Evolutionary conservation across 1,139 yeast genomes (phyloP), one percentile per base, ranked within the genome.

Genomic region (Citeromyces hawaiiensis): DNA sequence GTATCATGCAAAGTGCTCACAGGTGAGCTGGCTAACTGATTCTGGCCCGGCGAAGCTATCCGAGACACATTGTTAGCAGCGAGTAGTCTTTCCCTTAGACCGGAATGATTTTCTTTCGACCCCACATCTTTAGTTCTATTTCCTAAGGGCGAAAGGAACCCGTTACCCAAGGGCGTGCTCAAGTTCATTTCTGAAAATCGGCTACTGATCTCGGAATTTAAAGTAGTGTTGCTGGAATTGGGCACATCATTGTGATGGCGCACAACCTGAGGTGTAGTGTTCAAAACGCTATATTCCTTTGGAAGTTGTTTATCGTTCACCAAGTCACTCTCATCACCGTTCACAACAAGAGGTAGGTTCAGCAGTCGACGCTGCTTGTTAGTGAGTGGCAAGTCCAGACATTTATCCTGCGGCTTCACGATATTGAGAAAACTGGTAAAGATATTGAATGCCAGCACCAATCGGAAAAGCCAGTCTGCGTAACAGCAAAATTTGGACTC

Each of bases 381-480:
- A 2, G 48, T 49, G 35, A 57, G 45, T 11, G 58, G 57, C 34
- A 57, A 43, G 40, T 57, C 61, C 10, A 55, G 42, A 42, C 61
- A 57, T 37, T 49, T 48, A 39, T 57, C 61, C 41, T 49, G 49
- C 3, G 60, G 60, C 39, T 51, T 55, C 10, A 53, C 14, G 8
- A 57, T 39, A 36, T 46, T 44, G 25, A 54, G 39, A 2, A 45
- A 15, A 25, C 52, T 42, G 4, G 48, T 38, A 2, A 44, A 15
- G 14, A 55, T 44, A 37, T 52, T 50, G 36, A 48, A 35, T 2
- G 40, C 10, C 3, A 53, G 36, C 7, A 51, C 31, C 3, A 38
- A 37, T 29, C 51, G 48, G 3, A 47, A 37, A 16, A 41, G 37
- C 21, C 27, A 23, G 27, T 23, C 27, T 23, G 41, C 44, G 25